Percentiles rank a stretch among this genome's conserved stretches.
These are phyloP conservation scores for Lecanicillium sp. DNA, from an alignment of 2,329 filamentous ascomycete species.

Conservation along the genomic window DNA sequence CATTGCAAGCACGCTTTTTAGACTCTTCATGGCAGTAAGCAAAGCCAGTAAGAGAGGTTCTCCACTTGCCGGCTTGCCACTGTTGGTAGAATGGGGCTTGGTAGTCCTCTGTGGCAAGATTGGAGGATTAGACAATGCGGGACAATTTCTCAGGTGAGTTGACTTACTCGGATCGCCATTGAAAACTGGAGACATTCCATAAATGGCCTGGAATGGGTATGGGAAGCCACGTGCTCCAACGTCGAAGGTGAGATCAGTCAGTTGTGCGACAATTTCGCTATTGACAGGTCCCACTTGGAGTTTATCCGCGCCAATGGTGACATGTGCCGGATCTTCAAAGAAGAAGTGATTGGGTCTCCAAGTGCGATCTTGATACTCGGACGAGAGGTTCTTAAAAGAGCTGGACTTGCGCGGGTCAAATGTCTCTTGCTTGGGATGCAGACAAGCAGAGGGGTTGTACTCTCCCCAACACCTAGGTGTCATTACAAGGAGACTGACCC, in stretches of 20 bases:
- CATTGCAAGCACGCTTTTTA: slow-evolving; percentile 10
- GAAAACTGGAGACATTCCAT: slow-evolving; percentile 12
- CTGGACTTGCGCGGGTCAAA: slow-evolving; percentile 11
- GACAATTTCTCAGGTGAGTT: no score
- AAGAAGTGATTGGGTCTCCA: slow-evolving; percentile 16
- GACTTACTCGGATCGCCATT: no score
- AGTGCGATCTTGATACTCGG: slow-evolving; percentile 7
- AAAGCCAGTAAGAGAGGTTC: slow-evolving; percentile 9
- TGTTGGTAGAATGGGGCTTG: slow-evolving; percentile 14
- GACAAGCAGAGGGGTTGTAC: slow-evolving; percentile 7
- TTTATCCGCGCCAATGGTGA: slow-evolving; percentile 11
- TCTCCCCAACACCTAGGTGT: slow-evolving; percentile 12
- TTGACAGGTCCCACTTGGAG: slow-evolving; percentile 9
- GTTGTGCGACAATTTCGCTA: slow-evolving; percentile 8
- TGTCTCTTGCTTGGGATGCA: slow-evolving; percentile 6
- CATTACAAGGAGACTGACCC: slow-evolving; percentile 11
- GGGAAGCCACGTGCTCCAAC: slow-evolving; percentile 4
- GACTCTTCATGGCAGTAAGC: slow-evolving; percentile 12
- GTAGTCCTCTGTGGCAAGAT: no score
- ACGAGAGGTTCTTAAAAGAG: slow-evolving; percentile 8
- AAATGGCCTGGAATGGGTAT: slow-evolving; percentile 11
- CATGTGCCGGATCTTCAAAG: slow-evolving; percentile 10
- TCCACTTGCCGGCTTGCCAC: slow-evolving; percentile 11
- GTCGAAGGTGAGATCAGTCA: slow-evolving; percentile 12
- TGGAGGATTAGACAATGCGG: no score